Percentiles rank a stretch among this genome's conserved stretches.
phyloP scores from a whole-genome alignment of 208 protist species.

The Acanthamoeba quina region DNA sequence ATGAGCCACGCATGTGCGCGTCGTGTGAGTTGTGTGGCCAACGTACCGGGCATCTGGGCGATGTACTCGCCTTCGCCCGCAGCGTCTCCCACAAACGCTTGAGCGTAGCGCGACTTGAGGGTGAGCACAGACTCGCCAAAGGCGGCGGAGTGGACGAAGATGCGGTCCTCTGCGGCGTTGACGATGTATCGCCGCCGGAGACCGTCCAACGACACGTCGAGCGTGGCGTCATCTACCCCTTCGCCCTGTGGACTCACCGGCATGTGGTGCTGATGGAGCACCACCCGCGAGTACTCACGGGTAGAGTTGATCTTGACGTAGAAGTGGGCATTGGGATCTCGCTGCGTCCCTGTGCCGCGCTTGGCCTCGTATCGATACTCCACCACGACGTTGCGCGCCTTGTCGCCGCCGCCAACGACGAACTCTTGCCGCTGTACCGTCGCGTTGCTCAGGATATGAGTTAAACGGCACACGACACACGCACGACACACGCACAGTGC shows the following conservation, averaged over 20 bases:
- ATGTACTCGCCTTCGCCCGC: constrained; percentile 25
- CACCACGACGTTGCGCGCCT: background rate
- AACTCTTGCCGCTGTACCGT: constrained; percentile 2
- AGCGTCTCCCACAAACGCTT: background rate
- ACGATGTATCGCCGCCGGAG: constrained; percentile 6
- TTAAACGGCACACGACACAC: too few relatives aligned
- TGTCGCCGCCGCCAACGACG: background rate
- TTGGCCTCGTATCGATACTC: constrained; percentile 3
- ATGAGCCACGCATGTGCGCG: background rate
- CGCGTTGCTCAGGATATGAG: too few relatives aligned
- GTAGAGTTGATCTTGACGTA: background rate
- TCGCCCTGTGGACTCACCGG: background rate
- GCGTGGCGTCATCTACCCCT: background rate
- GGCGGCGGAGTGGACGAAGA: background rate
- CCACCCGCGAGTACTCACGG: background rate
- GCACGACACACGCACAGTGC: background rate
- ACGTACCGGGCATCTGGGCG: constrained; percentile 30
- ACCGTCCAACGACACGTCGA: background rate
- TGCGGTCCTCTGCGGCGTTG: background rate
- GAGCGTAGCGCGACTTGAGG: constrained; percentile 8
- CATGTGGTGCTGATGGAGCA: background rate
- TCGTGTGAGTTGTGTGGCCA: background rate
- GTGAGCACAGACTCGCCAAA: background rate
- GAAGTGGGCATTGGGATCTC: background rate
- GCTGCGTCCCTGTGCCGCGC: background rate